phyloP scores from a whole-genome alignment of 2,329 filamentous ascomycete species.

The Sclerotinia minor region DNA sequence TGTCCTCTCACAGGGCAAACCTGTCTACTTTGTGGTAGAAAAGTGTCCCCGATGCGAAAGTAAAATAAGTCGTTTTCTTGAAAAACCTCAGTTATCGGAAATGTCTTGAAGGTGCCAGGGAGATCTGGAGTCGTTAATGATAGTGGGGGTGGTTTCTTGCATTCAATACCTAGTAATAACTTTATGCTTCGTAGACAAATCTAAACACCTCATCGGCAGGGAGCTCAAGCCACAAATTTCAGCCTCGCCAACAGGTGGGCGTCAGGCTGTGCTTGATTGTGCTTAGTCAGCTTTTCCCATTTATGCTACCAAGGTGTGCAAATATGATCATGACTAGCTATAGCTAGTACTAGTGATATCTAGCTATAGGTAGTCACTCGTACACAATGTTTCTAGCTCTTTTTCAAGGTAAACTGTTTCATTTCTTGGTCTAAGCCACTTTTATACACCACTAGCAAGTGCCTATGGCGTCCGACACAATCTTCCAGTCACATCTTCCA shows the following conservation, averaged over 20 bases:
- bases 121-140: not conserved
- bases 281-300: not conserved
- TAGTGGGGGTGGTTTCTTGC: constrained; percentile 11
- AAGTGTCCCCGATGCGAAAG: constrained; percentile 1
- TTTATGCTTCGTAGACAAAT: constrained; percentile 6
- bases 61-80: not conserved
- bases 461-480: constrained; percentile 17
- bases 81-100: not conserved
- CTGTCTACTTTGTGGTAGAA: constrained; percentile 12
- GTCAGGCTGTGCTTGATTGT: not conserved
- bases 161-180: not conserved
- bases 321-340: too few relatives aligned
- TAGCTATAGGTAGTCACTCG: too few relatives aligned
- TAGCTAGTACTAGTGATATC: too few relatives aligned
- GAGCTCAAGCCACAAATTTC: constrained; percentile 20
- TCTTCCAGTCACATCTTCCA: constrained; percentile 19
- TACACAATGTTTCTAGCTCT: too few relatives aligned
- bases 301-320: too few relatives aligned
- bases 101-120: not conserved
- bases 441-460: not conserved
- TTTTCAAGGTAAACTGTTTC: too few relatives aligned
- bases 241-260: constrained; percentile 8
- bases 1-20: constrained; percentile 13
- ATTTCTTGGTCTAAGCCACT: too few relatives aligned
- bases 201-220: constrained; percentile 21